Conservation (phyloP, 441 rosid genomes). For the Rhodomyrtus psidioides region DNA sequence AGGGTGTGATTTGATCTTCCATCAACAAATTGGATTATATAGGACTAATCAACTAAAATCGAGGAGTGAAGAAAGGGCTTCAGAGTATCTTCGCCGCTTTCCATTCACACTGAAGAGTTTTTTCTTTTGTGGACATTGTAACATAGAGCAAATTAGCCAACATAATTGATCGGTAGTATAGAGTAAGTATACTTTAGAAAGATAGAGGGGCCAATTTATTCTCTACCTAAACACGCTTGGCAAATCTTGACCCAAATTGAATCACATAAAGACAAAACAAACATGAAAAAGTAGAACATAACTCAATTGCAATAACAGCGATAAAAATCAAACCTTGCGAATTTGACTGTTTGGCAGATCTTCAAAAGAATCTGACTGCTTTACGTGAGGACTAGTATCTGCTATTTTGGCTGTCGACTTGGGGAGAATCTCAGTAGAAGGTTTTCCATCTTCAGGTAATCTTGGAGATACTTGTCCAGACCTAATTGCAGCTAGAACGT, state of each 20-base stretch:
- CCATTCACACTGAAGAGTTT: background rate
- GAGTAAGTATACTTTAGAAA: background rate
- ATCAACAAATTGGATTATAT: background rate
- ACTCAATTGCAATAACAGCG: background rate
- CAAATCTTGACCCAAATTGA: background rate
- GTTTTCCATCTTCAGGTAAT: slow-evolving; percentile 29
- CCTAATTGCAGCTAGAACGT: slow-evolving; percentile 71
- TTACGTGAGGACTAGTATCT: slow-evolving; percentile 32
- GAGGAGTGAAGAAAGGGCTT: background rate
- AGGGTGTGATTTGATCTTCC: background rate
- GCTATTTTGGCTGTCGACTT: slow-evolving; percentile 29
- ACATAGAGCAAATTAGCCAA: background rate
- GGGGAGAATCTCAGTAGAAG: slow-evolving; percentile 24
- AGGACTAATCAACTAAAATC: background rate
- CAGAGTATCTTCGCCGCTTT: background rate
- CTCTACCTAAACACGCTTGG: background rate
- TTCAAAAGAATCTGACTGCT: slow-evolving; percentile 55
- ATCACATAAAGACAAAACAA: background rate
- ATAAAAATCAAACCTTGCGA: slow-evolving; percentile 63
- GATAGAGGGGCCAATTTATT: background rate
- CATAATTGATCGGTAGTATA: background rate
- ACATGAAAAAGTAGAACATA: background rate
- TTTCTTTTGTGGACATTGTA: background rate
- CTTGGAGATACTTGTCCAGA: slow-evolving; percentile 53
- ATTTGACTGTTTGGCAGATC: slow-evolving; percentile 94